These are phyloP conservation scores for Leptomonas seymouri DNA, from an alignment of 208 protist species.

Conservation along the genomic window DNA sequence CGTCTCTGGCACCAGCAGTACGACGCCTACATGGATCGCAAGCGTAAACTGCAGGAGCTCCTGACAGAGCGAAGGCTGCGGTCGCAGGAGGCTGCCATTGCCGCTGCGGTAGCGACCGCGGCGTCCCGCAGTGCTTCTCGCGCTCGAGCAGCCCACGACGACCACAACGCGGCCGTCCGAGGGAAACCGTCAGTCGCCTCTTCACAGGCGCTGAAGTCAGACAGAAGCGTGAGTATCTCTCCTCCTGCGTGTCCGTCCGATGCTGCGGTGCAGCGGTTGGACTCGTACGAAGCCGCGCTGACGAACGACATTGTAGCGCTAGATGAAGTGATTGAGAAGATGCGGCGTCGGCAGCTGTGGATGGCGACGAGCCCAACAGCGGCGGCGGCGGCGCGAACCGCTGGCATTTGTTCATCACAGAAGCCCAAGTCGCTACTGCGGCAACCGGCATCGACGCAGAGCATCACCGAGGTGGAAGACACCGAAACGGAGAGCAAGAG, in stretches of 20 bases:
- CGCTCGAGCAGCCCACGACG: not conserved
- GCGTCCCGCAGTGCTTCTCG: slow-evolving; percentile 16
- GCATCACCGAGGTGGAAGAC: too few relatives aligned
- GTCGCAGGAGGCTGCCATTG: slow-evolving; percentile 14
- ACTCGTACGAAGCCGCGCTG: slow-evolving; percentile 20
- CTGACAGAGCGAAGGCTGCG: slow-evolving; percentile 1
- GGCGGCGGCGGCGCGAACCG: slow-evolving; percentile 2
- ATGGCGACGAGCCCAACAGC: slow-evolving; percentile 19
- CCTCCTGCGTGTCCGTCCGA: too few relatives aligned
- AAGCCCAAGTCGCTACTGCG: too few relatives aligned
- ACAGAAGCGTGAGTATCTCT: too few relatives aligned
- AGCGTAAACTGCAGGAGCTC: slow-evolving; percentile 1
- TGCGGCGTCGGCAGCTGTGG: slow-evolving; percentile 27
- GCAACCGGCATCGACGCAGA: too few relatives aligned
- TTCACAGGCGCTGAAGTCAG: too few relatives aligned
- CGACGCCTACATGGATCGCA: not conserved
- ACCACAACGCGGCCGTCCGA: not conserved
- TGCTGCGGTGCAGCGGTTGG: slow-evolving; percentile 12
- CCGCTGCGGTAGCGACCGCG: slow-evolving; percentile 17
- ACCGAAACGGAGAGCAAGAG: too few relatives aligned
- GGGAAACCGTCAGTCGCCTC: not conserved
- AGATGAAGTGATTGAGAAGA: slow-evolving; percentile 26
- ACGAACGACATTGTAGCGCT: slow-evolving; percentile 19
- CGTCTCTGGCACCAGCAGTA: slow-evolving; percentile 19
- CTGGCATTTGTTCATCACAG: not conserved